Conservation (phyloP, 2,329 filamentous ascomycete genomes). For the Nothophaeocryptopus gaeumannii region DNA sequence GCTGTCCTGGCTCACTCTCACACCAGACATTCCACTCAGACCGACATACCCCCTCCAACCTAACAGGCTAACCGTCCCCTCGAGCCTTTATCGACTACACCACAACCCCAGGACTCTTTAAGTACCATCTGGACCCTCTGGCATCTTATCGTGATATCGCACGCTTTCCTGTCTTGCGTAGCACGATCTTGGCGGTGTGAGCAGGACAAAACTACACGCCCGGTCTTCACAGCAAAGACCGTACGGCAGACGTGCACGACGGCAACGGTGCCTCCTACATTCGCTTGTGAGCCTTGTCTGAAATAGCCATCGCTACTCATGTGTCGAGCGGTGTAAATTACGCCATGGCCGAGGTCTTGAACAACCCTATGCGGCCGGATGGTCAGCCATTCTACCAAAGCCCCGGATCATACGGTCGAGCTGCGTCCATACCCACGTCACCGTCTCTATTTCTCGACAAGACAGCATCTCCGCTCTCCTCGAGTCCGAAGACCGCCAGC, state of each 20-base stretch:
- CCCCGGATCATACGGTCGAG: conserved; percentile 41
- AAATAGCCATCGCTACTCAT: conserved; percentile 13
- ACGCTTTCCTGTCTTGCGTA: too few relatives aligned
- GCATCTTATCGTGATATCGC: too few relatives aligned
- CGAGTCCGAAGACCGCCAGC: conserved; percentile 35
- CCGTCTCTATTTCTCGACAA: conserved; percentile 43
- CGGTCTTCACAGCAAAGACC: too few relatives aligned
- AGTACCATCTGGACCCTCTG: too few relatives aligned
- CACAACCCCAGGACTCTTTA: too few relatives aligned
- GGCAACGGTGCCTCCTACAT: neutral
- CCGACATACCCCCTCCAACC: too few relatives aligned
- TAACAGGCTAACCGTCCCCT: too few relatives aligned
- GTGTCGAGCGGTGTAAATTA: conserved; percentile 6
- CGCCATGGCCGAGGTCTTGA: conserved; percentile 46
- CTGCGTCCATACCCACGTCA: conserved; percentile 35
- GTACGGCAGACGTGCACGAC: too few relatives aligned
- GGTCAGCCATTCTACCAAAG: conserved; percentile 42
- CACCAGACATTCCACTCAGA: too few relatives aligned
- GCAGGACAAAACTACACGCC: too few relatives aligned
- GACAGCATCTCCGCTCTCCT: conserved; percentile 20
- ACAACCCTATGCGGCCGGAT: conserved; percentile 40
- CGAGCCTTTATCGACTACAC: too few relatives aligned
- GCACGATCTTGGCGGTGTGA: too few relatives aligned
- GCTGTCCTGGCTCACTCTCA: neutral
- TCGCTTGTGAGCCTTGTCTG: neutral